Conservation (phyloP, 805 yeast species). For the Scheffersomyces ergatensis region DNA sequence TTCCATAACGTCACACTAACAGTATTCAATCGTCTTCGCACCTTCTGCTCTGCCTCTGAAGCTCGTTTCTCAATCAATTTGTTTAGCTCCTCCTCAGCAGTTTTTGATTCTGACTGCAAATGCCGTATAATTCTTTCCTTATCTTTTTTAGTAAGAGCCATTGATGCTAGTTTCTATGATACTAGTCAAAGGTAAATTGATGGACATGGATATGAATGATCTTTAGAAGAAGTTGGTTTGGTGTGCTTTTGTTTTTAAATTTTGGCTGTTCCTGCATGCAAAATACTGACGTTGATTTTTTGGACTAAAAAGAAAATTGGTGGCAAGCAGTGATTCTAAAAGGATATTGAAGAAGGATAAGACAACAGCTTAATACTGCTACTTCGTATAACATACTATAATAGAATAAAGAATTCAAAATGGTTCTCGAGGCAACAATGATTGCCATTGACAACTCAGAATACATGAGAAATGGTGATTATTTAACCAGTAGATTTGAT, state of each 20-base stretch:
- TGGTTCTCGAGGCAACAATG: slow-evolving; percentile 97
- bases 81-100: slow-evolving; percentile 21
- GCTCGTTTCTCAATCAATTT: slow-evolving; percentile 19
- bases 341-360: no score
- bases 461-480: slow-evolving; percentile 94
- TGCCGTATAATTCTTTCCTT: slow-evolving; percentile 33
- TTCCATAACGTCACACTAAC: slow-evolving; percentile 51
- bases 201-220: no score
- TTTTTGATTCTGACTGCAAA: slow-evolving; percentile 19
- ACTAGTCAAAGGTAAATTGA: no score
- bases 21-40: slow-evolving; percentile 41
- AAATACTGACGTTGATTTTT: no score
- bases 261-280: no score
- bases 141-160: slow-evolving; percentile 27
- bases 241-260: no score
- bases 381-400: no score
- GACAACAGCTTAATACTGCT: no score
- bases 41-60: slow-evolving; percentile 29
- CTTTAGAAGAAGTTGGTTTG: no score
- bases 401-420: slow-evolving; percentile 38
- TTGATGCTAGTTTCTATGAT: background rate
- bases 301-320: background rate
- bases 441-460: slow-evolving; percentile 94
- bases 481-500: slow-evolving; percentile 79
- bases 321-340: background rate